Evolutionary conservation across 495 filamentous ascomycete species (phyloP), one percentile per base, ranked within the genome.

Genomic region (Penicillium fimorum): DNA sequence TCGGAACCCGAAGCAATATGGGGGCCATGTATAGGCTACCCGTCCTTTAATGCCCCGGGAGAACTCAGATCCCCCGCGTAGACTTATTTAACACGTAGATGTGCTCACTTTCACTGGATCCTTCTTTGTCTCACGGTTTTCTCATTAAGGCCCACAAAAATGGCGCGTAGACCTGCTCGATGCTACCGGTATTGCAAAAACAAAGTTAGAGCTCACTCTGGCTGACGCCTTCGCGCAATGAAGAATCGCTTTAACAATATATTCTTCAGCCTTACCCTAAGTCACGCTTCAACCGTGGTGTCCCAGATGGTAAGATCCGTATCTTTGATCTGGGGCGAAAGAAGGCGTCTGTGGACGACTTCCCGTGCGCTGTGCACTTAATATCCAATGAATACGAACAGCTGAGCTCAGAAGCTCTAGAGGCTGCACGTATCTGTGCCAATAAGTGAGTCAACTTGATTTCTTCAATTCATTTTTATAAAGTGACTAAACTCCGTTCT

Each of bases 161-260:
- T 97, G 92, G 92, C 92, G 69, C 88, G 92, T 73, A 88, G 92
- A 82, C 92, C 92, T 62, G 92, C 92, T 63, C 84, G 92, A 80
- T 97, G 92, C 81, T 97, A 97, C 84, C 90, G 92, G 76, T 97
- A 97, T 85, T 97, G 92, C 89, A 96, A 96, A 88, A 96, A 96
- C 87, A 96, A 96, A 91, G 89, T 92, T 70, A 75, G 85, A 82
- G 54, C 45, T 56, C 38, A 56, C 47, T 58, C 47, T 52, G 30
- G 27, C 17, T 18, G 20, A 44, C 17, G 42, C 18, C 2, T 43
- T 43, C 8, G 18, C 17, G 8, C 6, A 43, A 43, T 9, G 5
- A 20, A 1, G 6, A 20, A 30, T 43, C 11, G 15, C 41, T 1
- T 20, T 25, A 25, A 24, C 13, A 13, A 13, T 7, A 3, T 9